Base-by-base conservation (phyloP, 805 yeast species). In the Kluyveromyces lactis region DNA sequence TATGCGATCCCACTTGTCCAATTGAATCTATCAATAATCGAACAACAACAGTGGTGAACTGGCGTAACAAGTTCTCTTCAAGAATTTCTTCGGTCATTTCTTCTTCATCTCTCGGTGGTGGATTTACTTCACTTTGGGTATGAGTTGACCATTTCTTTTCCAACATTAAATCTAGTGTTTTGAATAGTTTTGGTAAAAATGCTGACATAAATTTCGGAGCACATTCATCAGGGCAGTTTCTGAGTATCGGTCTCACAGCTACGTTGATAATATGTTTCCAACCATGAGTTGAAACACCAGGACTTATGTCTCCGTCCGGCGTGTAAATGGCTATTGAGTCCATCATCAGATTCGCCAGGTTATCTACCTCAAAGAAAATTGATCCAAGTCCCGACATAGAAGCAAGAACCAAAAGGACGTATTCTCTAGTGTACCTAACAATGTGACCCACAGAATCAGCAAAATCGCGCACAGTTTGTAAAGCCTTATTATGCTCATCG, bases 361-460 rank as follows among this genome's bases (percentile, higher is more conserved):
- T 79, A 2, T 95, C 95, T 32, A 89, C 77, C 45, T 81, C 89
- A 53, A 85, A 92, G 44, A 92, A 69, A 0, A 96, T 83, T 43
- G 81, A 94, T 36, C 92, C 97, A 40, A 92, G 68, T 52, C 86
- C 90, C 0, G 95, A 77, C 38, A 92, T 82, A 1, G 96, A 85
- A 13, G 94, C 89, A 26, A 92, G 71, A 1, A 97, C 86, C 46
- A 90, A 64, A 56, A 87, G 84, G 2, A 96, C 95, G 58, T 94
- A 92, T 60, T 92, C 98, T 49, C 98, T 75, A 0, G 98, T 92
- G 55, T 94, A 92, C 52, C 98, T 71, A 12, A 92, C 81, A 53
- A 86, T 85, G 60, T 92, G 97, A 13, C 98, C 99, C 11, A 92
- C 95, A 11, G 95, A 83, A 58, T 94, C 97, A 0, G 98, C 97